A percentile compares a stretch with the other conserved stretches of the same genome.
These are phyloP conservation scores for Backusella tarrabulga DNA, from an alignment of 192 early-diverging fungal species.

Conservation along the genomic window DNA sequence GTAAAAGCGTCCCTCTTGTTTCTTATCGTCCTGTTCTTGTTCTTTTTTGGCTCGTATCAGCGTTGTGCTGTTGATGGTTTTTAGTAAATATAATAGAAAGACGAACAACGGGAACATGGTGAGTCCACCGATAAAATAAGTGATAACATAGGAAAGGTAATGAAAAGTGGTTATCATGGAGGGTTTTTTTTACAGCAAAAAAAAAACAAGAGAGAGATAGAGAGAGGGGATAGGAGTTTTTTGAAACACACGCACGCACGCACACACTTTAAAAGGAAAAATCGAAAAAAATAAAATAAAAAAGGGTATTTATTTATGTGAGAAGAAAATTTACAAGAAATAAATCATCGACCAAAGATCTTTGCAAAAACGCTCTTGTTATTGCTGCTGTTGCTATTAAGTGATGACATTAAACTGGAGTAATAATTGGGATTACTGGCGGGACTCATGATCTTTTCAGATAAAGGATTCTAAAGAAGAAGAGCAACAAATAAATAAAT, in stretches of 20 bases:
- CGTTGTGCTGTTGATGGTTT: not conserved
- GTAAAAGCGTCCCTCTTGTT: constrained; percentile 9
- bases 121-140: constrained; percentile 43
- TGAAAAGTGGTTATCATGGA: not conserved
- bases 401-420: constrained; percentile 42
- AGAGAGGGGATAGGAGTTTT: too few relatives aligned
- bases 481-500: too few relatives aligned
- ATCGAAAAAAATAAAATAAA: not conserved
- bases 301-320: not conserved
- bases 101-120: constrained; percentile 39
- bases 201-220: not conserved
- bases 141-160: constrained; percentile 21
- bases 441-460: constrained; percentile 50
- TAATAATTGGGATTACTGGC: constrained; percentile 59
- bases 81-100: not conserved
- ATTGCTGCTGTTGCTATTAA: constrained; percentile 49
- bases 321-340: not conserved
- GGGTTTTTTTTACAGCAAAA: not conserved
- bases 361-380: constrained; percentile 38
- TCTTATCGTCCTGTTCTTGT: not conserved
- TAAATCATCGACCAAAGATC: constrained; percentile 1
- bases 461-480: constrained; percentile 51
- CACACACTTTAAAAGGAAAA: not conserved
- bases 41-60: not conserved
- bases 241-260: too few relatives aligned